Base-by-base conservation (phyloP, 75 land plant species). In the Cunninghamia lanceolata region DNA sequence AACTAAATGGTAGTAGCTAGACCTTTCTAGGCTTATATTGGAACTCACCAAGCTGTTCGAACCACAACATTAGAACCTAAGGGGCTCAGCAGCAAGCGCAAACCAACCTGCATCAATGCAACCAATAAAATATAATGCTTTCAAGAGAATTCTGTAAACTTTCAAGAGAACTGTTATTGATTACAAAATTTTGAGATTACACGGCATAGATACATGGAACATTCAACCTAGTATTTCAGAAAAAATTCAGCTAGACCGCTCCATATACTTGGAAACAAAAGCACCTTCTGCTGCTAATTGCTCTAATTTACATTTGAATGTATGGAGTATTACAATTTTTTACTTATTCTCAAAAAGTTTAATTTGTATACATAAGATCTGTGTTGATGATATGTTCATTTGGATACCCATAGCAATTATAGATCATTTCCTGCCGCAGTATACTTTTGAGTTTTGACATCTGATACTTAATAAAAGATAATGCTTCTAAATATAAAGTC, bases 31-130 rank as follows among this genome's bases (percentile, higher is more conserved):
- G 35, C 2, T 39, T 38, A 19, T 77, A 17, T 84, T 10, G 36
- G 32, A 42, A 15, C 90, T 83, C 83, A 94, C 93, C 95, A 94
- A 70, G 95, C 93, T 50, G 93, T 89, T 43, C 93, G 90, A 78
- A 90, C 87, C 9, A 94, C 88, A 81, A 92, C 83, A 83, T 91
- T 93, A 53, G 95, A 94, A 83, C 89, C 87, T 71, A 90, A 77
- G 52, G 95, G 95, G 54, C 63, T 82, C 46, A 94, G 91, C 38
- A 94, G 88, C 87, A 92, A 79, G 36, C 90, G 92, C 86, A 94
- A 86, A 39, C 95, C 95, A 85, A 91, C 94, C 95, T 94, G 92
- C 86, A 88, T 14, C 32, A 14, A 63, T 16, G 28, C 83, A 53
- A 35, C 63, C 6, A 17, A 85, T n/a, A 21, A 50, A 50, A 50